Conservation (phyloP, 352 stramenopile genomes). For the Pythium chondricola region DNA sequence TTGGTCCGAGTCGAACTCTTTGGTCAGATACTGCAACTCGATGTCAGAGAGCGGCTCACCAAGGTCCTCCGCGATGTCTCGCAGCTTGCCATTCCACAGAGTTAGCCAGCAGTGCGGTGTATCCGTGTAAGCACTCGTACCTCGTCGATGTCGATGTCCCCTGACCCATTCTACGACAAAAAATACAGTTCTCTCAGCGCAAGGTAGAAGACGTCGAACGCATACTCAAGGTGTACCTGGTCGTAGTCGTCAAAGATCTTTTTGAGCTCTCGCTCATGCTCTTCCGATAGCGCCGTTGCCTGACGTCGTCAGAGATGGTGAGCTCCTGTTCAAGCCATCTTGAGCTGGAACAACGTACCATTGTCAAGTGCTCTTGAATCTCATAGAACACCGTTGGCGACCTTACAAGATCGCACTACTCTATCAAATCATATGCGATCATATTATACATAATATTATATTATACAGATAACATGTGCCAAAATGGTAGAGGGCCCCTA, state of each 20-base stretch:
- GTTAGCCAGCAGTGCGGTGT: neutral
- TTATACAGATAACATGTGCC: neutral
- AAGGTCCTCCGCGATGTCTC: slow-evolving; percentile 67
- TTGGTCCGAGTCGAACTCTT: slow-evolving; percentile 66
- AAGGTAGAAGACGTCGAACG: no score
- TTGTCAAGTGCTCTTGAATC: neutral
- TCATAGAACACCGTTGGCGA: neutral
- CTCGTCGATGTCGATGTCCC: slow-evolving; percentile 67
- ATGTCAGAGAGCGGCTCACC: slow-evolving; percentile 67
- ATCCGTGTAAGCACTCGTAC: slow-evolving; percentile 11
- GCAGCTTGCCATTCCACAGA: slow-evolving; percentile 37
- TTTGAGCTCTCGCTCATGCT: slow-evolving; percentile 59
- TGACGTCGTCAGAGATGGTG: no score
- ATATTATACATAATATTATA: neutral
- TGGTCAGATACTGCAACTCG: slow-evolving; percentile 61
- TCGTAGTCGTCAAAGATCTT: slow-evolving; percentile 81
- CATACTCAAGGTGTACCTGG: no score
- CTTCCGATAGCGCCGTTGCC: slow-evolving; percentile 49
- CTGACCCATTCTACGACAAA: slow-evolving; percentile 65
- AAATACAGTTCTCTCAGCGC: no score
- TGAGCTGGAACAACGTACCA: no score
- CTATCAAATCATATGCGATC: no score
- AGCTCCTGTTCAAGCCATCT: neutral
- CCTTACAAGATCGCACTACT: no score
- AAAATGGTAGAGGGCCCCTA: neutral